Evolutionary conservation across 2,329 filamentous ascomycete genomes (phyloP), one percentile per base, ranked within the genome.

Genomic region (Calonectria pseudoturangicola): DNA sequence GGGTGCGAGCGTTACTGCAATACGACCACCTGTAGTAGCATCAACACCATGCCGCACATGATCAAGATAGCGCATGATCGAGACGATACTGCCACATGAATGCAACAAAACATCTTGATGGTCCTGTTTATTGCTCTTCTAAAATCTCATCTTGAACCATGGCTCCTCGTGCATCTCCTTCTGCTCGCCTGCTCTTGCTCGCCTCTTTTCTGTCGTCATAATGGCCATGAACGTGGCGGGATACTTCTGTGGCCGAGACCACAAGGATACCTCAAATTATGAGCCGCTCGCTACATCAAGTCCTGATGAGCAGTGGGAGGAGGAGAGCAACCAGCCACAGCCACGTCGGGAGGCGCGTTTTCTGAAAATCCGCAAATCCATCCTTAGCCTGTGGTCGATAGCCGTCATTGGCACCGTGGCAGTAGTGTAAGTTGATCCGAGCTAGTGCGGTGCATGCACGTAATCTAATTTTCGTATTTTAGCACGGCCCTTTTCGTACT

Each of bases 1-100:
- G 75, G 71, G 71, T 45, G 65, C 45, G 62, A 74, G 67, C 62
- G 28, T 47, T 62, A 50, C 67, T 76, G 63, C 74, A 74, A 77
- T 77, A 77, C 75, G 75, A 43, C 73, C 63, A 45, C 21, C n/a
- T 27, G 25, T 60, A 45, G 54, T 71, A 73, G 72, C 39, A 28
- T 45, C 12, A 62, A 69, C 41, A 45, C 45, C 62, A 68, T 36
- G 39, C 56, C 64, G 51, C 70, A 62, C 75, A 75, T 77, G 75
- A 77, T 66, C 54, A 62, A 67, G 27, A 47, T 66, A 62, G 66
- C 56, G 74, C 69, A 76, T 73, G 51, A 74, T 45, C 39, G 43
- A 45, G 47, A 73, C 45, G 68, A 54, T 73, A 43, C 58, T 33
- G 47, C 66, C 50, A 68, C 36, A 67, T 70, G 64, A n/a, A 48